These are phyloP conservation scores for Skeletonema marinoi DNA, from an alignment of 108 stramenopile genomes.

Conservation along the genomic window DNA sequence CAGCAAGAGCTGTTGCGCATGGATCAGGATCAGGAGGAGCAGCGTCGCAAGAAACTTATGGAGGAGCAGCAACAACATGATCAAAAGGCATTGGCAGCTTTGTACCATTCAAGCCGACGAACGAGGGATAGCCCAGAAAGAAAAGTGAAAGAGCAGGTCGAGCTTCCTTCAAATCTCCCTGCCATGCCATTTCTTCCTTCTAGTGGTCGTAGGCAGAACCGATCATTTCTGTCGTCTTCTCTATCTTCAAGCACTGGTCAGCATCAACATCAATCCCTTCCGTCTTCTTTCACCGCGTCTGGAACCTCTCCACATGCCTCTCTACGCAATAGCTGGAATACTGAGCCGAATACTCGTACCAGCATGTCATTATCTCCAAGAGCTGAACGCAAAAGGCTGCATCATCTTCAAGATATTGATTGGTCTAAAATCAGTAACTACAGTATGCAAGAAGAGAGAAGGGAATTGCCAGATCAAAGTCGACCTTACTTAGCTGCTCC, in stretches of 20 bases:
- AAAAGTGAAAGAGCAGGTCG: not conserved
- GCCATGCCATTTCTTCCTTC: not conserved
- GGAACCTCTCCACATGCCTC: not conserved
- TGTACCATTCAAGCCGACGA: not conserved
- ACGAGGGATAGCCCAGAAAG: not conserved
- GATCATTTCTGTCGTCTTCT: not conserved
- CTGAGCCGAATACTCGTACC: not conserved
- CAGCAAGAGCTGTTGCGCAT: slow-evolving; percentile 4
- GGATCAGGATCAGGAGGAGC: not conserved
- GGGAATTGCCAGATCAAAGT: not conserved
- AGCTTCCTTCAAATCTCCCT: not conserved
- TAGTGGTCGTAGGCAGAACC: not conserved
- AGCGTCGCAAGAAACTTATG: not conserved
- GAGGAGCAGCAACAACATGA: not conserved
- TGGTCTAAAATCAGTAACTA: slow-evolving; percentile 6
- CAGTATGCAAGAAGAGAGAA: not conserved
- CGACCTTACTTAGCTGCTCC: not conserved
- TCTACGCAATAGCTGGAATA: not conserved
- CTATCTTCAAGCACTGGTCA: not conserved
- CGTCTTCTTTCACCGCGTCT: not conserved
- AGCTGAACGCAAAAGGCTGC: not conserved
- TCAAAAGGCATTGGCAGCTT: not conserved
- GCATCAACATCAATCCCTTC: not conserved
- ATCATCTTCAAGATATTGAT: not conserved
- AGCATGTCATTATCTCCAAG: not conserved